A percentile compares a stretch with the other conserved stretches of the same genome.
Conservation (phyloP, 2,329 filamentous ascomycete genomes). For the Phyllosticta ampelicida region DNA sequence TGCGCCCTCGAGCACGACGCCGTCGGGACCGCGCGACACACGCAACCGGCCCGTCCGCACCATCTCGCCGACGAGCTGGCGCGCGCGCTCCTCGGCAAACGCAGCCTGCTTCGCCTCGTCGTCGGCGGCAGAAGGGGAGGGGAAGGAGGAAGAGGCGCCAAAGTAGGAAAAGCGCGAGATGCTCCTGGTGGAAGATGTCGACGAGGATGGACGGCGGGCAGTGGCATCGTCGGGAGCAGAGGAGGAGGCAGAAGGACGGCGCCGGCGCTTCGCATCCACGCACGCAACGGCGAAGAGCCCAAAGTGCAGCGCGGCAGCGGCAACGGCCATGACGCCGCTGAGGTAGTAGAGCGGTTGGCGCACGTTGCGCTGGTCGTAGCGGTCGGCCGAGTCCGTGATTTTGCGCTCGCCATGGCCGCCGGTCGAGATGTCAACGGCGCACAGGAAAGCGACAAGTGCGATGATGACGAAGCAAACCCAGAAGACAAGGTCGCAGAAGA, state of each 20-base stretch:
- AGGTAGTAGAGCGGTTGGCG: neutral
- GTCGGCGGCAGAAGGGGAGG: too few relatives aligned
- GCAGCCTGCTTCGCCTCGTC: neutral
- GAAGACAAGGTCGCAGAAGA: slow-evolving; percentile 26
- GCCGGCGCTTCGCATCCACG: slow-evolving; percentile 21
- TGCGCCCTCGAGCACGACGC: slow-evolving; percentile 39
- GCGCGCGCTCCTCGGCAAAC: neutral
- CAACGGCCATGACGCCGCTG: slow-evolving; percentile 13
- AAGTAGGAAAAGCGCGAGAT: neutral
- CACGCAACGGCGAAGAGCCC: slow-evolving; percentile 29
- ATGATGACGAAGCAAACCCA: slow-evolving; percentile 25
- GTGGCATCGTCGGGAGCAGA: neutral
- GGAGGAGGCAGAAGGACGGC: neutral
- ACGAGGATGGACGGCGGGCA: neutral
- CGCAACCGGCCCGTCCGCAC: neutral
- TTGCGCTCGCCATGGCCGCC: neutral
- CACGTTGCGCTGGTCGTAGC: neutral
- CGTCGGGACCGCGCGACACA: slow-evolving; percentile 15
- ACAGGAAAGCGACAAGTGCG: slow-evolving; percentile 17
- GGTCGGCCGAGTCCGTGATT: neutral
- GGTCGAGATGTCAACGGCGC: slow-evolving; percentile 15
- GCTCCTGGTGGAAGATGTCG: neutral
- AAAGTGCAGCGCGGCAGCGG: slow-evolving; percentile 26
- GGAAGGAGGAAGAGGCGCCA: too few relatives aligned
- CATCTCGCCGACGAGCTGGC: neutral